Evolutionary conservation across 2,329 filamentous ascomycete genomes (phyloP), one percentile per base, ranked within the genome.

Genomic region (Coniella vitis): DNA sequence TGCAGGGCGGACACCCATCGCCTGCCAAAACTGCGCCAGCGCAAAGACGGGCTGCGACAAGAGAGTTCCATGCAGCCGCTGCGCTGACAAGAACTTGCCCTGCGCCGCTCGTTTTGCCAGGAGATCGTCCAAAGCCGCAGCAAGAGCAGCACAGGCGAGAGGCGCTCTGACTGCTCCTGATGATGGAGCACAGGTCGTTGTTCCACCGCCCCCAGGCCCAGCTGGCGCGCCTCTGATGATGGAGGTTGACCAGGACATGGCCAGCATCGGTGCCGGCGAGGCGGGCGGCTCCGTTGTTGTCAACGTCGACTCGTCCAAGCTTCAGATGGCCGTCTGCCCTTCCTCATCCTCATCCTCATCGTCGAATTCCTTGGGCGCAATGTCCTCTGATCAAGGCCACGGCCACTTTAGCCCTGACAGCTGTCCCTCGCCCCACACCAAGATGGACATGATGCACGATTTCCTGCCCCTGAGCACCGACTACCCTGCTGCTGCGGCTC

Each of bases 11-110:
- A 70, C 67, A 9, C 70, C 69, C 4, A 76, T 76, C 54, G 72
- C 73, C 3, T 76, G 73, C 57, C 63, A 67, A 38, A 71, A 72
- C 52, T 76, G 73, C 49, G 70, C 72, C 25, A 71, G 65, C 54
- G 73, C 72, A 29, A 75, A 76, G 60, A 75, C 72, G 2, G 71
- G 69, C 7, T 76, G 73, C 48, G 72, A 76, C 51, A 76, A 76
- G 57, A 62, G 64, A 47, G 66, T 71, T 1, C 73, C 73, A 0
- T 76, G 73, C 54, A 65, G 69, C n/a, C 64, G 72, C 48, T 76
- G 73, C 49, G 60, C 65, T 5, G 70, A 75, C 38, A 76, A 75
- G 59, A 69, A 68, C 48, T 58, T 76, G n/a, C 58, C 65, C 1
- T 72, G 75, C 55, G 68, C 68, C 4, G 69, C 72, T 2, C 65